A percentile compares a stretch with the other conserved stretches of the same genome.
phyloP scores from a whole-genome alignment of 495 filamentous ascomycete species.

The Talaromyces stipitatus region DNA sequence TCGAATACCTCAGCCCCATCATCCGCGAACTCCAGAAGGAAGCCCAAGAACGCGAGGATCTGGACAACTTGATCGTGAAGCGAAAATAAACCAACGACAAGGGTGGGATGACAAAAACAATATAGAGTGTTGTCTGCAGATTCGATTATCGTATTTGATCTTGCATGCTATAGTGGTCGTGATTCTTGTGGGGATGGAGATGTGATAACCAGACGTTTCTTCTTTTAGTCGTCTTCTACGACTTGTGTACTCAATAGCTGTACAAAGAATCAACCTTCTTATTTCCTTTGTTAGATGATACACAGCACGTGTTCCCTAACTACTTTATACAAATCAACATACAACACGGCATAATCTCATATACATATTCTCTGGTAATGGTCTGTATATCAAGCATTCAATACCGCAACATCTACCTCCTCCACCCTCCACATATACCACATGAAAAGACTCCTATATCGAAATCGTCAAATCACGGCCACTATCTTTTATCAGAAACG shows the following conservation, averaged over 20 bases:
- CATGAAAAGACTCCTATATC: conserved; percentile 61
- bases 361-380: background rate
- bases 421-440: conserved; percentile 92
- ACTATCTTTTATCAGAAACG: conserved; percentile 11
- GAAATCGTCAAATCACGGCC: conserved; percentile 4
- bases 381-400: conserved; percentile 28
- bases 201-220: background rate
- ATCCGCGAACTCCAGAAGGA: conserved; percentile 81
- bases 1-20: conserved; percentile 69
- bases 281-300: conserved; percentile 17
- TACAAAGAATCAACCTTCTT: conserved; percentile 41
- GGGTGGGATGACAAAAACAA: background rate
- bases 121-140: background rate
- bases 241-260: conserved; percentile 39
- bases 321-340: no score
- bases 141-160: background rate
- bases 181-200: background rate
- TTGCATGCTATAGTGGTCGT: background rate
- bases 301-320: background rate
- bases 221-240: background rate
- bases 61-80: conserved; percentile 74
- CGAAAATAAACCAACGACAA: conserved; percentile 12
- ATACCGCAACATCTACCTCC: conserved; percentile 62
- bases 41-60: conserved; percentile 66
- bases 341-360: background rate